phyloP scores from a whole-genome alignment of 177 flowering plant genomes.

The Telopea speciosissima region DNA sequence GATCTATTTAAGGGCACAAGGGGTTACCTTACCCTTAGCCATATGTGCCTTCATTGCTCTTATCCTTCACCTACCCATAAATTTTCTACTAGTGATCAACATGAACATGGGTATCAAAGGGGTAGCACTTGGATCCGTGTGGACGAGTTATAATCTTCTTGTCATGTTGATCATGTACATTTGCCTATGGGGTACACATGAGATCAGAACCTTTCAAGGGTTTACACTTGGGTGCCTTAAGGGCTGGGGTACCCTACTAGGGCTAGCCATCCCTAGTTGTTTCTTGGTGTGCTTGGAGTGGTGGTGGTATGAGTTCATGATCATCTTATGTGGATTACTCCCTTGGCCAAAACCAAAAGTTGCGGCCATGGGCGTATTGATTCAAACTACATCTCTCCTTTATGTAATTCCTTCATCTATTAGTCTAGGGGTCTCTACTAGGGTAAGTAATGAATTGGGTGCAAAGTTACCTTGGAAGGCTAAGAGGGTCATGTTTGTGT shows the following conservation, averaged over 20 bases:
- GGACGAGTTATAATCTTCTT: constrained; percentile 32
- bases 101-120: constrained; percentile 37
- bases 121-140: constrained; percentile 35
- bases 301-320: constrained; percentile 61
- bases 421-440: constrained; percentile 26
- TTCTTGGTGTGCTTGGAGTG: constrained; percentile 54
- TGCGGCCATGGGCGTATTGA: constrained; percentile 48
- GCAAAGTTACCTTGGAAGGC: constrained; percentile 38
- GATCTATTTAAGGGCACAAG: constrained; percentile 42
- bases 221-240: constrained; percentile 35
- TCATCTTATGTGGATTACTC: constrained; percentile 45
- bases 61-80: constrained; percentile 46
- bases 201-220: constrained; percentile 13
- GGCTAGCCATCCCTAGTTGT: constrained; percentile 37
- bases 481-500: constrained; percentile 33
- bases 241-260: constrained; percentile 43
- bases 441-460: constrained; percentile 42
- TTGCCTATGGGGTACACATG: constrained; percentile 16
- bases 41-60: constrained; percentile 22
- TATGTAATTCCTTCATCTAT: constrained; percentile 41
- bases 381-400: constrained; percentile 42
- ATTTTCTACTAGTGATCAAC: constrained; percentile 27
- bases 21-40: constrained; percentile 37
- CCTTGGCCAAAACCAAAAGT: constrained; percentile 33
- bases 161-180: constrained; percentile 29